Evolutionary conservation across 169 alveolate species (phyloP).

Genomic region (Besnoitia besnoiti): DNA sequence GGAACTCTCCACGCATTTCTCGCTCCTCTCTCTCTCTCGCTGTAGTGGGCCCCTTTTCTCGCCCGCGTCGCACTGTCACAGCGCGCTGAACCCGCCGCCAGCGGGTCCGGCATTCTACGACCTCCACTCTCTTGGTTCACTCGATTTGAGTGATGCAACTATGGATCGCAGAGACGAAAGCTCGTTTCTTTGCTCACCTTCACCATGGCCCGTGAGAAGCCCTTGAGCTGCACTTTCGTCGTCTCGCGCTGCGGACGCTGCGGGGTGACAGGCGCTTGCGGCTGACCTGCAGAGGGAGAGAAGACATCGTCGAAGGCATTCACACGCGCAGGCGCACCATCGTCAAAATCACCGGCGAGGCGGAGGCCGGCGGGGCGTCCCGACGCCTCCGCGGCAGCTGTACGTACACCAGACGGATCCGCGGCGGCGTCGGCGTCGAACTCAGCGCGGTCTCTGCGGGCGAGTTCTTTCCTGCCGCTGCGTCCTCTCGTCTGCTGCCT

Average conservation of each 20-base stretch:
- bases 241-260: constrained; percentile 21
- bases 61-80: no score
- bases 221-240: constrained; percentile 55
- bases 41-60: no score
- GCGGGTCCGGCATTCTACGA: no score
- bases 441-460: no score
- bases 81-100: no score
- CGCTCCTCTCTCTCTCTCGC: no score
- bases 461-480: no score
- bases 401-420: not conserved
- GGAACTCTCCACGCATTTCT: no score
- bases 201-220: constrained; percentile 69
- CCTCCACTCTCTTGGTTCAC: no score
- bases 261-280: not conserved
- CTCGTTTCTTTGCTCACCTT: constrained; percentile 49
- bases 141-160: no score
- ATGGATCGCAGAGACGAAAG: not conserved
- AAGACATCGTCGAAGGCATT: not conserved
- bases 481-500: no score
- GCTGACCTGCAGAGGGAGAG: not conserved
- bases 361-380: not conserved
- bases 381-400: not conserved
- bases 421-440: not conserved
- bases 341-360: no score
- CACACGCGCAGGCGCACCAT: not conserved